Conservation (phyloP, 2,329 filamentous ascomycete species). For the Rutstroemia sp. region DNA sequence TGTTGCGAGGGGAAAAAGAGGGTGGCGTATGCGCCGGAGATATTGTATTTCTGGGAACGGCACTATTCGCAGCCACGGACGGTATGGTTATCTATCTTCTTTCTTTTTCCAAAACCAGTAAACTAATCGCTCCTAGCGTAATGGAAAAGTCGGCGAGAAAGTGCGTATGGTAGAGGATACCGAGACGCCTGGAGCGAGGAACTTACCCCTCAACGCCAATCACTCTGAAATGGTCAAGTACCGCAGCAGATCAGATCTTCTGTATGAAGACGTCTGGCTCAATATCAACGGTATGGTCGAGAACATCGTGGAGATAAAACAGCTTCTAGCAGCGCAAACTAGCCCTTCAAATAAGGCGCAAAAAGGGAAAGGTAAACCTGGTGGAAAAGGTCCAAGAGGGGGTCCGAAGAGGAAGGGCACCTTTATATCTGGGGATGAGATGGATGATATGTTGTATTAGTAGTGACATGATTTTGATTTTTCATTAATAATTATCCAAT, state of each 20-base stretch:
- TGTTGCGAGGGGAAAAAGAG: background rate
- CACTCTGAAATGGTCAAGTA: constrained; percentile 9
- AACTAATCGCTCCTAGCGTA: background rate
- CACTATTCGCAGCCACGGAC: background rate
- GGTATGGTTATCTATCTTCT: background rate
- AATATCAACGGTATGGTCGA: constrained; percentile 1
- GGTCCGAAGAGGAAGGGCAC: background rate
- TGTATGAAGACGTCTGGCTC: constrained; percentile 1
- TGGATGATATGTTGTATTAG: background rate
- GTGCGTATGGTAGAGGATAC: constrained; percentile 2
- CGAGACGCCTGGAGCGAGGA: background rate
- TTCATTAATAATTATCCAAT: too few relatives aligned
- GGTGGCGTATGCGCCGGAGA: background rate
- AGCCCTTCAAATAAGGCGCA: background rate
- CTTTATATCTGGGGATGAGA: background rate
- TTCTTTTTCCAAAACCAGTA: background rate
- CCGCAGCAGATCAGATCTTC: background rate
- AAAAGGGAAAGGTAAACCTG: background rate
- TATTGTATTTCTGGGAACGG: constrained; percentile 6
- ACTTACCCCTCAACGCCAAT: background rate
- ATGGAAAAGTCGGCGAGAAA: background rate
- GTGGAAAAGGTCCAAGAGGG: background rate
- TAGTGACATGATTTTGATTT: too few relatives aligned
- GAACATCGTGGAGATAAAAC: background rate
- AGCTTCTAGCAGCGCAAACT: background rate